Percentiles rank a stretch among this genome's conserved stretches.
Conservation (phyloP, 192 early-diverging fungal species). For the Lobosporangium transversale region DNA sequence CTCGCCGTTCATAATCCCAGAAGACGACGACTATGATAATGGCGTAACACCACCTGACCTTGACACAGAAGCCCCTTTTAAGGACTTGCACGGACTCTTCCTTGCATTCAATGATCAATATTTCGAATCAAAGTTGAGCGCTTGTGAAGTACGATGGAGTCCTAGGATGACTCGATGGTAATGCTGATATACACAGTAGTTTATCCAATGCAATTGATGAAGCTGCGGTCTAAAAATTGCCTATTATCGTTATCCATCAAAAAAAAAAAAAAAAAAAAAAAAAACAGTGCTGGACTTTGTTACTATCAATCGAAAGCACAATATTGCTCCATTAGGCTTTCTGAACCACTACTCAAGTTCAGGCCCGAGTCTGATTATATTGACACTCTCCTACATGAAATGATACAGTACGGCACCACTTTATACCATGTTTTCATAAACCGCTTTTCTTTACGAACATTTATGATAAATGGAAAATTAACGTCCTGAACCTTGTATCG, state of each 20-base stretch:
- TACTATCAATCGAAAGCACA: constrained; percentile 52
- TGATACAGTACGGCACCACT: constrained; percentile 64
- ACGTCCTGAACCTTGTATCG: too few relatives aligned
- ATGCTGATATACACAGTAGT: too few relatives aligned
- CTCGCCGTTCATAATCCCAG: background rate
- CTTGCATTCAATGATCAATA: constrained; percentile 64
- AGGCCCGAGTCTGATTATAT: constrained; percentile 67
- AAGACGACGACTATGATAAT: background rate
- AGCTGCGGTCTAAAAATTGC: too few relatives aligned
- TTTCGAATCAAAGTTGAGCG: constrained; percentile 60
- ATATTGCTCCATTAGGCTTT: constrained; percentile 63
- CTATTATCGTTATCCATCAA: too few relatives aligned
- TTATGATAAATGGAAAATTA: too few relatives aligned
- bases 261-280: too few relatives aligned
- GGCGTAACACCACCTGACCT: background rate
- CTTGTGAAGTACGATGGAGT: constrained; percentile 69
- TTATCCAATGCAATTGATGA: too few relatives aligned
- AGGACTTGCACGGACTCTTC: constrained; percentile 66
- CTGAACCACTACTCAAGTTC: constrained; percentile 74
- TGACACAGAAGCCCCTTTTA: constrained; percentile 25
- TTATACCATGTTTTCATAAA: background rate
- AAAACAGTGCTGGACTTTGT: constrained; percentile 69
- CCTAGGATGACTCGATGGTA: constrained; percentile 63
- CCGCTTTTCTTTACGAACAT: background rate
- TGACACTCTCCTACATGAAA: constrained; percentile 74